phyloP scores from a whole-genome alignment of 192 early-diverging fungal genomes.

The Jimgerdemannia lactiflua region DNA sequence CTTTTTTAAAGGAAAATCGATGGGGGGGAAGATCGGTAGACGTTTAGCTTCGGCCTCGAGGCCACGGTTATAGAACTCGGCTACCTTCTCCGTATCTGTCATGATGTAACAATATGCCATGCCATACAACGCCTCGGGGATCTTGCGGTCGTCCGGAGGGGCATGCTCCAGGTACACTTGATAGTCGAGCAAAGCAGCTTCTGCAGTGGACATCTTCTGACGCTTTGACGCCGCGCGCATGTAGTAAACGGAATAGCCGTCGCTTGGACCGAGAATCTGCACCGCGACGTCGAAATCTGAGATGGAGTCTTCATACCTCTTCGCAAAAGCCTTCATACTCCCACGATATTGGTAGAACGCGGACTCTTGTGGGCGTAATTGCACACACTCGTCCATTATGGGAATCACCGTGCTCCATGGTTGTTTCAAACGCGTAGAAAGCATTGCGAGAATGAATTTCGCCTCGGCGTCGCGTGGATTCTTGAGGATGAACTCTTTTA shows the following conservation, averaged over 20 bases:
- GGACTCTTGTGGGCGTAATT: not conserved
- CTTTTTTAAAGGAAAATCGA: not conserved
- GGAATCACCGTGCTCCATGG: not conserved
- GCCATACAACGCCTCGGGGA: not conserved
- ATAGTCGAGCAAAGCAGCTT: not conserved
- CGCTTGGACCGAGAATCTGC: not conserved
- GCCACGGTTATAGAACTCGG: not conserved
- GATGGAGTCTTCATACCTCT: not conserved
- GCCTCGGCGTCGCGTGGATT: not conserved
- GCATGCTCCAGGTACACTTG: not conserved
- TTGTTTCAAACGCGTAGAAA: not conserved
- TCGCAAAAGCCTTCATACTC: not conserved
- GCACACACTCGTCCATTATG: not conserved
- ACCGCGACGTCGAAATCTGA: not conserved
- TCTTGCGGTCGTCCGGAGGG: not conserved
- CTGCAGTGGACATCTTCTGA: not conserved
- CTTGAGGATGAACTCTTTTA: not conserved
- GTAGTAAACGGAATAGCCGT: not conserved
- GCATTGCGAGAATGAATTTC: not conserved
- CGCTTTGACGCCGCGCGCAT: not conserved
- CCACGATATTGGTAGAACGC: not conserved
- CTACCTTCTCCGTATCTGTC: not conserved
- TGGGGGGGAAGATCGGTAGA: not conserved
- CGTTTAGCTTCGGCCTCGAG: not conserved
- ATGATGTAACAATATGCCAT: not conserved